phyloP scores from a whole-genome alignment of 2,329 filamentous ascomycete species.

The Ceratocystis lukuohia region DNA sequence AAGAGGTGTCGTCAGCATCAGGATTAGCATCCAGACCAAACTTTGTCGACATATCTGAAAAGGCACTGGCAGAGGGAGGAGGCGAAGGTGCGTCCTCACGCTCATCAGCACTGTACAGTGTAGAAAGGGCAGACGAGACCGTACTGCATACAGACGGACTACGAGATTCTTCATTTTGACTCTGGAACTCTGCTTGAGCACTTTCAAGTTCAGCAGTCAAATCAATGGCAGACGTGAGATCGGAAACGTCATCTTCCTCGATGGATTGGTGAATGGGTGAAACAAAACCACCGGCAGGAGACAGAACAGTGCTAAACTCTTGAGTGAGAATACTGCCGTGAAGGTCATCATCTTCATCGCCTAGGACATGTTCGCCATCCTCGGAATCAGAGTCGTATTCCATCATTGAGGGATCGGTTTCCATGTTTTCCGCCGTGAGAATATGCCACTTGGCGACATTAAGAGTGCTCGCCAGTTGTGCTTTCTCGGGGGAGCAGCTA shows the following conservation, averaged over 20 bases:
- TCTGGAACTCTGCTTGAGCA: neutral
- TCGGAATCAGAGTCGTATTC: conserved; percentile 6
- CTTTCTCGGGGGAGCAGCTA: conserved; percentile 8
- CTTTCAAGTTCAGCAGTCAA: conserved; percentile 1
- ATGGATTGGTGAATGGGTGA: conserved; percentile 7
- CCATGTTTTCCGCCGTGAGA: conserved; percentile 15
- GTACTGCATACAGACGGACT: conserved; percentile 29
- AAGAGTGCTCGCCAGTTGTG: conserved; percentile 14
- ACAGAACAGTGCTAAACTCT: conserved; percentile 16
- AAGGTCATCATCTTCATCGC: conserved; percentile 2
- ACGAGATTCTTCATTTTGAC: neutral
- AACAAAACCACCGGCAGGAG: conserved; percentile 14
- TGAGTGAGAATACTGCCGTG: conserved; percentile 13
- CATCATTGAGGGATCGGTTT: neutral
- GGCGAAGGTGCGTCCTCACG: conserved; percentile 26
- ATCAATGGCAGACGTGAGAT: neutral
- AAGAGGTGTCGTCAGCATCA: conserved; percentile 4
- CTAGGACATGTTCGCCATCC: neutral
- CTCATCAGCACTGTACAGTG: conserved; percentile 43
- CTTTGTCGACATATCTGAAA: conserved; percentile 13
- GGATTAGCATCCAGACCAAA: neutral
- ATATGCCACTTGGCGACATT: conserved; percentile 16
- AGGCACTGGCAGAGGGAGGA: neutral
- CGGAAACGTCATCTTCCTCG: neutral
- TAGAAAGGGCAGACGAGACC: conserved; percentile 41